phyloP scores from a whole-genome alignment of 345 rosid genomes.

The Orychophragmus violaceus region DNA sequence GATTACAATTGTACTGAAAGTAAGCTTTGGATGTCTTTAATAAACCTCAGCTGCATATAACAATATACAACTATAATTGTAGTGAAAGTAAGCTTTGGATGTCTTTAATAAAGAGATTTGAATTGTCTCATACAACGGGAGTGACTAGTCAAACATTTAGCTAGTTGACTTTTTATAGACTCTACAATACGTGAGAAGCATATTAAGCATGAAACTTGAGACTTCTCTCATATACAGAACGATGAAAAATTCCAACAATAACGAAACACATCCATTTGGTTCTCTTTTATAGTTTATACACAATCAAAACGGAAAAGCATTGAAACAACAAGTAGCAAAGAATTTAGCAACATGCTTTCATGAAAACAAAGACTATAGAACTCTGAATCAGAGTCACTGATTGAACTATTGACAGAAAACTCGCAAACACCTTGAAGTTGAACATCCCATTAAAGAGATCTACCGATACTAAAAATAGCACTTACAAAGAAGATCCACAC shows the following conservation, averaged over 20 bases:
- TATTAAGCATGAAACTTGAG: neutral
- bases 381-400: neutral
- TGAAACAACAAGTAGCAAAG: neutral
- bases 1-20: too few species aligned
- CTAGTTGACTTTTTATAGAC: neutral
- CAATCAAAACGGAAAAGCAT: too few species aligned
- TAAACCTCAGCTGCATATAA: constrained; percentile 66
- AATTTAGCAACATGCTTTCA: neutral
- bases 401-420: neutral
- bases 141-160: constrained; percentile 13
- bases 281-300: too few species aligned
- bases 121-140: neutral
- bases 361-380: neutral
- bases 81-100: constrained; percentile 17
- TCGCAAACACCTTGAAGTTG: neutral
- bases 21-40: constrained; percentile 4
- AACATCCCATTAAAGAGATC: neutral
- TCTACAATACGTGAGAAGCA: constrained; percentile 12
- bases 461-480: constrained; percentile 24
- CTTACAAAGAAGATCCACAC: constrained; percentile 52
- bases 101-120: constrained; percentile 9
- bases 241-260: neutral
- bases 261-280: neutral
- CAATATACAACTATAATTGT: constrained; percentile 22
- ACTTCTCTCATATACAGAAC: neutral